Evolutionary conservation across 192 early-diverging fungal species (phyloP).

Genomic region (Coemansia sp.): DNA sequence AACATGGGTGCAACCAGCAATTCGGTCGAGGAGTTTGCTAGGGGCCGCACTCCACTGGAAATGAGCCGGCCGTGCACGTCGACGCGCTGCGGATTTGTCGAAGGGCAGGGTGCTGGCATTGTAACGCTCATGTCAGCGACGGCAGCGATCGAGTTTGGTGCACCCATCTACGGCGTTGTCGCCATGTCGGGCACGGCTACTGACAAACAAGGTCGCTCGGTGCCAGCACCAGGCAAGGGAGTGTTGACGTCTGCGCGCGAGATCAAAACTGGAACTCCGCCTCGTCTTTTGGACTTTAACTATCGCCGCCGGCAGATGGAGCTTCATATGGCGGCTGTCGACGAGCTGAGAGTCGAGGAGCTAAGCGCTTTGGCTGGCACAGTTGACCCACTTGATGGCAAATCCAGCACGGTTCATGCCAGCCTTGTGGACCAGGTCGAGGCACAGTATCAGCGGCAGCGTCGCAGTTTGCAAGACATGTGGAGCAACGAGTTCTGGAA

Average conservation of each 20-base stretch:
- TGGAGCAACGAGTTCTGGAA: conserved; percentile 86
- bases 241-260: conserved; percentile 90
- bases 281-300: conserved; percentile 71
- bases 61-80: conserved; percentile 90
- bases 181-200: conserved; percentile 87
- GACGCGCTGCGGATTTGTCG: conserved; percentile 91
- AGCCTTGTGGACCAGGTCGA: conserved; percentile 58
- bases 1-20: conserved; percentile 96
- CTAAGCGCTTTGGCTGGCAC: background rate
- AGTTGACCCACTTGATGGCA: background rate
- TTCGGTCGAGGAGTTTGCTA: conserved; percentile 76
- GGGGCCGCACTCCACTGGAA: conserved; percentile 83
- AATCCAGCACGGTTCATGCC: background rate
- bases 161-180: conserved; percentile 90
- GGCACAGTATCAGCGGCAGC: conserved; percentile 63
- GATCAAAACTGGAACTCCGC: conserved; percentile 55
- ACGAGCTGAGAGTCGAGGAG: conserved; percentile 13
- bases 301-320: conserved; percentile 79
- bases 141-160: conserved; percentile 89
- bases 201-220: conserved; percentile 91
- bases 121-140: conserved; percentile 88
- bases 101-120: conserved; percentile 86
- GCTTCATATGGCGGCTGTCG: conserved; percentile 11
- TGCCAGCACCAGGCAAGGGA: conserved; percentile 94
- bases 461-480: conserved; percentile 67